Evolutionary conservation across 2,329 filamentous ascomycete species (phyloP).

Genomic region (Botrytis fragariae): DNA sequence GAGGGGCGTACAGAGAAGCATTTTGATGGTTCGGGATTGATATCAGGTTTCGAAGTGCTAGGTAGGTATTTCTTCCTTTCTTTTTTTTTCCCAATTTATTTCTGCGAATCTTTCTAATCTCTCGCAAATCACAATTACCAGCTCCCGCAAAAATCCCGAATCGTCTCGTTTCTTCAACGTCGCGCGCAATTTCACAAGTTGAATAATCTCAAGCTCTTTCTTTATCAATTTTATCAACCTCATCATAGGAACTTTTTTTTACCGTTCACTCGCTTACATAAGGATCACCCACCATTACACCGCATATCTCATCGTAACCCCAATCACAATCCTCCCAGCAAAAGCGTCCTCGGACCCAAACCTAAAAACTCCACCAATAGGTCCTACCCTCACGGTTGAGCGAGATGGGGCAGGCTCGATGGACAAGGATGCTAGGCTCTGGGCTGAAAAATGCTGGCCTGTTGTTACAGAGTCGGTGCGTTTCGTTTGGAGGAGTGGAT

Average conservation of each 20-base stretch:
- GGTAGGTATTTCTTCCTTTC: background rate
- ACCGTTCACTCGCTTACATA: background rate
- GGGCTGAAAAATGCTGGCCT: background rate
- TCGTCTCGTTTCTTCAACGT: background rate
- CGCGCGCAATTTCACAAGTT: background rate
- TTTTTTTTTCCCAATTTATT: background rate
- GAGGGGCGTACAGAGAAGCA: slow-evolving; percentile 18
- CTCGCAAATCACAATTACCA: background rate
- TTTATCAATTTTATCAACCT: background rate
- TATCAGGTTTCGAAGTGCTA: background rate
- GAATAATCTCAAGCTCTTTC: background rate
- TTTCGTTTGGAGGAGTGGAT: background rate
- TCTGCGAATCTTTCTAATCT: background rate
- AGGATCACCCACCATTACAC: background rate
- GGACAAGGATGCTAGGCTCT: background rate
- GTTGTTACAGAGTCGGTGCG: background rate
- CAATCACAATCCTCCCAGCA: background rate
- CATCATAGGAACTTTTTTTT: background rate
- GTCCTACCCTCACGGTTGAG: background rate
- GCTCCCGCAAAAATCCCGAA: background rate
- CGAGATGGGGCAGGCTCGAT: background rate
- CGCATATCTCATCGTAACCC: background rate
- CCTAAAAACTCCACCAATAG: background rate
- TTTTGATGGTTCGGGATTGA: background rate
- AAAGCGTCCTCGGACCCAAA: background rate